phyloP scores from a whole-genome alignment of 257 asterid genomes.

The Capsicum rhomboideum region DNA sequence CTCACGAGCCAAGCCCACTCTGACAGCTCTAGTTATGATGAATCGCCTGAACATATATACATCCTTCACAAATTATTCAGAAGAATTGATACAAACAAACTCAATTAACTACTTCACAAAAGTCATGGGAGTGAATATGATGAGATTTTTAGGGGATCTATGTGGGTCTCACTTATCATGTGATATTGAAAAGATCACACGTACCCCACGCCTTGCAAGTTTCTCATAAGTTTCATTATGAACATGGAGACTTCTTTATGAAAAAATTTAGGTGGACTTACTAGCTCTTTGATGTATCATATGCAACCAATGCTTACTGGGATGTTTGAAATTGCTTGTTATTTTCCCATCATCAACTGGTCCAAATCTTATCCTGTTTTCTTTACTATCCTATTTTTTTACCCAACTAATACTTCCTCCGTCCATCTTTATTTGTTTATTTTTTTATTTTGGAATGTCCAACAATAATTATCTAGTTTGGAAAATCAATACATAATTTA shows the following conservation, averaged over 20 bases:
- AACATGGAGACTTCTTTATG: background rate
- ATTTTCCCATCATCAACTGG: background rate
- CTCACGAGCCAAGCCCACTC: too few species aligned
- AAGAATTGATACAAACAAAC: background rate
- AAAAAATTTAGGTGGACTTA: background rate
- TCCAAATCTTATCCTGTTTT: background rate
- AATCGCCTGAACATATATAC: too few species aligned
- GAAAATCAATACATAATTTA: too few species aligned
- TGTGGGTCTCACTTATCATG: background rate
- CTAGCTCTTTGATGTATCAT: background rate
- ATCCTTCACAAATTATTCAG: background rate
- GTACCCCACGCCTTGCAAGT: background rate
- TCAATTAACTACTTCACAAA: background rate
- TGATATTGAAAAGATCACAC: background rate
- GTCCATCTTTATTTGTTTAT: too few species aligned
- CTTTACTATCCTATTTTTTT: background rate
- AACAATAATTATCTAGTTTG: too few species aligned
- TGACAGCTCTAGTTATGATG: too few species aligned
- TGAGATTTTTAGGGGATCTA: background rate
- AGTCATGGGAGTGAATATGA: background rate
- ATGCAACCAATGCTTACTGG: background rate
- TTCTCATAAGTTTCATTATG: background rate
- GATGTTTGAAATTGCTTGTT: background rate
- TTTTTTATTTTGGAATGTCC: too few species aligned
- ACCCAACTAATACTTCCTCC: too few species aligned